Percentiles rank a stretch among this genome's conserved stretches.
These are phyloP conservation scores for Lentinula aciculospora DNA, from an alignment of 768 basidiomycete species.

Conservation along the genomic window DNA sequence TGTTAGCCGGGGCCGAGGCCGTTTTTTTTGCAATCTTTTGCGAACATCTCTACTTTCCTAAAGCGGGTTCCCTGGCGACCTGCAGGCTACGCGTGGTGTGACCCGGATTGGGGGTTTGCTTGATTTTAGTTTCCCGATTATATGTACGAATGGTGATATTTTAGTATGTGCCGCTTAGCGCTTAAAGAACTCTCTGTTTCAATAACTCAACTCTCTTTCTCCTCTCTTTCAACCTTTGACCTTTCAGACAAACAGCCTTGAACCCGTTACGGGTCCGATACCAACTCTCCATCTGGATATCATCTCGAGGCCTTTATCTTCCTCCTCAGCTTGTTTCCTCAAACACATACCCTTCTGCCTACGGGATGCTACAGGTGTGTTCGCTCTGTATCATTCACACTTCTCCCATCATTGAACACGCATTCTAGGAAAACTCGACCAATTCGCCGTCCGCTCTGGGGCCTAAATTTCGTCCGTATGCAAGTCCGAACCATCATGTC, in stretches of 20 bases:
- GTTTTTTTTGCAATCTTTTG: constrained; percentile 37
- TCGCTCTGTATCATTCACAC: not conserved
- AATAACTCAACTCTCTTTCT: not conserved
- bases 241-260: not conserved
- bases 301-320: not conserved
- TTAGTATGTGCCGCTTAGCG: constrained; percentile 1
- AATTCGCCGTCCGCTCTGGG: constrained; percentile 21
- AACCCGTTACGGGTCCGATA: not conserved
- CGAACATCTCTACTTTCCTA: constrained; percentile 22
- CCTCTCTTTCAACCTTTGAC: not conserved
- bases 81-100: constrained; percentile 41
- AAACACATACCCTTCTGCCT: not conserved
- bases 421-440: not conserved
- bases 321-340: not conserved
- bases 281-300: not conserved
- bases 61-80: constrained; percentile 30
- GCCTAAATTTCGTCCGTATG: constrained; percentile 60
- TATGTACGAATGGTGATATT: constrained; percentile 6
- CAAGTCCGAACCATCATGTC: constrained; percentile 74
- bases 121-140: constrained; percentile 10
- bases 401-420: constrained; percentile 1
- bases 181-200: not conserved
- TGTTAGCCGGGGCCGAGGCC: constrained; percentile 11
- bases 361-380: constrained; percentile 37
- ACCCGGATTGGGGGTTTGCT: constrained; percentile 28